These are phyloP conservation scores for Solanum chacoense DNA, from an alignment of 305 asterid species.

Conservation along the genomic window DNA sequence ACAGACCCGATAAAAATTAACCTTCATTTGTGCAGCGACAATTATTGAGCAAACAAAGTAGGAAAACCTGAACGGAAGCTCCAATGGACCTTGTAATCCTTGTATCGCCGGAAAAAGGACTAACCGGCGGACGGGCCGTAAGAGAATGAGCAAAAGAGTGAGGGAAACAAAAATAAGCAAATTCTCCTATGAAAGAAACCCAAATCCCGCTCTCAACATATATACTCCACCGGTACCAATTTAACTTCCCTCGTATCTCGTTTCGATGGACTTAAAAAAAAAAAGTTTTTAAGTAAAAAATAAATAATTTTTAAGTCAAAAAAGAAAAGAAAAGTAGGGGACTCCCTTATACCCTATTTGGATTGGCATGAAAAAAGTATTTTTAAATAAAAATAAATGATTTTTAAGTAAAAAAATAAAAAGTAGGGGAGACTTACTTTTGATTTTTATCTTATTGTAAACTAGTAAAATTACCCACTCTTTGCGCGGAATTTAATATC, in stretches of 20 bases:
- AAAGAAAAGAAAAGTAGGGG: no score
- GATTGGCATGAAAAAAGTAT: no score
- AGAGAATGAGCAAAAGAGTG: neutral
- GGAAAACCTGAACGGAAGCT: neutral
- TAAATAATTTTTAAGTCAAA: no score
- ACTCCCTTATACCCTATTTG: neutral
- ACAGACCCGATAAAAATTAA: neutral
- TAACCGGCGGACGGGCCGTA: neutral
- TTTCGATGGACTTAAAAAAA: no score
- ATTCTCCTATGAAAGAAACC: neutral
- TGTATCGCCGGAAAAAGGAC: neutral
- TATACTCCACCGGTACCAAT: neutral
- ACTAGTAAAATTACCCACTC: no score
- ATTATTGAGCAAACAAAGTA: neutral
- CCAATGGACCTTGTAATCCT: neutral
- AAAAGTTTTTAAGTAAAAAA: no score
- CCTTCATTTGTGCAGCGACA: neutral
- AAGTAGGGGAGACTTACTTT: accelerated
- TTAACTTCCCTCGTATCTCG: neutral
- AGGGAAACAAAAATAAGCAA: neutral
- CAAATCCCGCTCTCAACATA: neutral
- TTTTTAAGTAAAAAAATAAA: no score
- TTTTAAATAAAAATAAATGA: no score
- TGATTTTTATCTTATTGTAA: no score
- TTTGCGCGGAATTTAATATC: no score